Evolutionary conservation across 805 yeast species (phyloP).

Genomic region (Brettanomyces bruxellensis): DNA sequence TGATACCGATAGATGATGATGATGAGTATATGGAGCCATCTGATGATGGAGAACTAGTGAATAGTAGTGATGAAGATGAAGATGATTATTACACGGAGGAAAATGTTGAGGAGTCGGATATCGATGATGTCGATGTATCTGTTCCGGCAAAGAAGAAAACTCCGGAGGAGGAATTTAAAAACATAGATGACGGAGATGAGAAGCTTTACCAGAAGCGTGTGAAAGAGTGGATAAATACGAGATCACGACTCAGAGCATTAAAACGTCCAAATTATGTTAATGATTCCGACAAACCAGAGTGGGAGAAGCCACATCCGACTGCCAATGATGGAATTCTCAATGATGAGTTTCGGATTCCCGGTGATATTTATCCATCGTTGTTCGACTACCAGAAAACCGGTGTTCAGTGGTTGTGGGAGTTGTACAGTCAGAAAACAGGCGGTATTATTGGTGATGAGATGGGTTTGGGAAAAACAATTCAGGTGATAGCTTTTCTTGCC

Average conservation of each 20-base stretch:
- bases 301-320: slow-evolving; percentile 70
- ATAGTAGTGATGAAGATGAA: slow-evolving; percentile 8
- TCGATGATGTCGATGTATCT: background rate
- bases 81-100: slow-evolving; percentile 8
- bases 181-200: slow-evolving; percentile 80
- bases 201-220: slow-evolving; percentile 50
- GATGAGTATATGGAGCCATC: slow-evolving; percentile 1
- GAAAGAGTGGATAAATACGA: slow-evolving; percentile 44
- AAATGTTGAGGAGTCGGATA: slow-evolving; percentile 8
- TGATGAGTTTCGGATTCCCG: slow-evolving; percentile 68
- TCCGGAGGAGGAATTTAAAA: slow-evolving; percentile 28
- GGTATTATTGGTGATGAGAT: slow-evolving; percentile 97
- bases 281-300: slow-evolving; percentile 38
- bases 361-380: slow-evolving; percentile 77
- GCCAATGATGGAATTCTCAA: slow-evolving; percentile 68
- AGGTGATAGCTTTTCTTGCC: slow-evolving; percentile 83
- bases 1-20: background rate
- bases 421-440: slow-evolving; percentile 82
- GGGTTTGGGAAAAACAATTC: slow-evolving; percentile 97
- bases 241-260: slow-evolving; percentile 37
- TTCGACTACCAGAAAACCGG: slow-evolving; percentile 95
- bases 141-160: background rate
- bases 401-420: slow-evolving; percentile 95
- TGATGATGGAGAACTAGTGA: slow-evolving; percentile 10
- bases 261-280: slow-evolving; percentile 20